Evolutionary conservation across 768 basidiomycete species (phyloP).

Genomic region (Daedaleopsis sinensis): DNA sequence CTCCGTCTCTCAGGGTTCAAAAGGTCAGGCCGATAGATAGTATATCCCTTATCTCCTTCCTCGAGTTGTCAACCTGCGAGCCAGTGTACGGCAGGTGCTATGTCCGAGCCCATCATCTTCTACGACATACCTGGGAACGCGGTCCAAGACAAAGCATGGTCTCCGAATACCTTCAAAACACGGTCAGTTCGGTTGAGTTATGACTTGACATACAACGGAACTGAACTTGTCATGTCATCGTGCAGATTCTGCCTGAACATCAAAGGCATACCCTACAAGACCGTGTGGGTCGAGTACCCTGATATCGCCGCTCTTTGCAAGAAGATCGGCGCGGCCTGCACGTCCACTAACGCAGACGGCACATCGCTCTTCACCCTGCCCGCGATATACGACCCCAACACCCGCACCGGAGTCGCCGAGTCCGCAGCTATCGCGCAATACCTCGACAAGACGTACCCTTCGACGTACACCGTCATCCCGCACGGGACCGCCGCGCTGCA

Average conservation of each 20-base stretch:
- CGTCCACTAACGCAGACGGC: slow-evolving; percentile 35
- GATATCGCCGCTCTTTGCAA: slow-evolving; percentile 44
- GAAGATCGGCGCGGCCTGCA: slow-evolving; percentile 42
- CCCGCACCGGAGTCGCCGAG: slow-evolving; percentile 42
- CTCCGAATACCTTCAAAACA: slow-evolving; percentile 26
- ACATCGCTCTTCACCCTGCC: slow-evolving; percentile 48
- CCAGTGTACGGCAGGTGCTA: neutral
- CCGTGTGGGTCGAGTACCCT: slow-evolving; percentile 54
- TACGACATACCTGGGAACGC: slow-evolving; percentile 25
- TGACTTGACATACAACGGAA: no score
- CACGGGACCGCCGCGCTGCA: slow-evolving; percentile 44
- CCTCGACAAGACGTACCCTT: slow-evolving; percentile 53
- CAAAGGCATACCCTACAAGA: slow-evolving; percentile 47
- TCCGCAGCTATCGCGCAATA: slow-evolving; percentile 52
- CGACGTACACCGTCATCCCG: slow-evolving; percentile 43
- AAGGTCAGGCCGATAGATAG: no score
- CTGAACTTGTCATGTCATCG: neutral
- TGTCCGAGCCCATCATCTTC: slow-evolving; percentile 15
- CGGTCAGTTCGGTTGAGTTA: slow-evolving; percentile 22
- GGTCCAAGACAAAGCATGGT: slow-evolving; percentile 14
- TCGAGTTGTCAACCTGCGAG: no score
- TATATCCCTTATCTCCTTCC: no score
- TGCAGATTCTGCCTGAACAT: slow-evolving; percentile 38
- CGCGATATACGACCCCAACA: slow-evolving; percentile 51
- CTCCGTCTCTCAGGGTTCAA: no score